A percentile compares a stretch with the other conserved stretches of the same genome.
Evolutionary conservation across 495 filamentous ascomycete genomes (phyloP).

Genomic region (Xylaria intraflava): DNA sequence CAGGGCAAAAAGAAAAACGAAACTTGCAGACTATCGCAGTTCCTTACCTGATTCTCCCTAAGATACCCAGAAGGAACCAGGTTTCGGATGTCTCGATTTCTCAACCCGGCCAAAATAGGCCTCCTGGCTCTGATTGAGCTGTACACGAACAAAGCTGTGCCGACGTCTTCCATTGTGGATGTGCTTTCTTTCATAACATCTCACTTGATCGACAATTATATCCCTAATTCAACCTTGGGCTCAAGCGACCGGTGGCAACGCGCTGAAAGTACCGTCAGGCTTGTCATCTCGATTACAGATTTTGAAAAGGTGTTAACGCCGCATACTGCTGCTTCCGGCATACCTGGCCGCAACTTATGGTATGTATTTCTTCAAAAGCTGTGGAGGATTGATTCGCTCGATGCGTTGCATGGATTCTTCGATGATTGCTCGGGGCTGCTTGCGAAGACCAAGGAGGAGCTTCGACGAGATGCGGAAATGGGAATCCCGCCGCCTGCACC

Average conservation of each 20-base stretch:
- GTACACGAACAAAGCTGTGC: slow-evolving; percentile 68
- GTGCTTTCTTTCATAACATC: slow-evolving; percentile 79
- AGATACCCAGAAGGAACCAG: not conserved
- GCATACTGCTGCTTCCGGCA: slow-evolving; percentile 52
- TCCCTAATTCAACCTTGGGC: slow-evolving; percentile 6
- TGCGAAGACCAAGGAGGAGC: slow-evolving; percentile 54
- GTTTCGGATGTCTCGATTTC: slow-evolving; percentile 61
- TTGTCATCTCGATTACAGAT: slow-evolving; percentile 56
- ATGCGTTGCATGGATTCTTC: slow-evolving; percentile 71
- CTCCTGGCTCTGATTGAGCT: slow-evolving; percentile 74
- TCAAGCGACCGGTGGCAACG: slow-evolving; percentile 31
- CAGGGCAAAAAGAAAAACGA: not conserved
- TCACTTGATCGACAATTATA: slow-evolving; percentile 52
- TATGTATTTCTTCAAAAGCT: slow-evolving; percentile 77
- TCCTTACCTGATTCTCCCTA: not conserved
- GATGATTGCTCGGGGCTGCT: slow-evolving; percentile 49
- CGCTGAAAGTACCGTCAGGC: slow-evolving; percentile 38
- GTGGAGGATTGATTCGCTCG: slow-evolving; percentile 76
- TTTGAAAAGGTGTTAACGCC: slow-evolving; percentile 57
- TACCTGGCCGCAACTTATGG: slow-evolving; percentile 76
- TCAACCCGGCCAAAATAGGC: slow-evolving; percentile 79
- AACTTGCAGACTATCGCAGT: not conserved
- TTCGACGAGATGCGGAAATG: slow-evolving; percentile 41
- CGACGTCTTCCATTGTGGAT: slow-evolving; percentile 69
- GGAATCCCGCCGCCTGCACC: slow-evolving; percentile 20